Evolutionary conservation across 73 alveolate species (phyloP), one percentile per base, ranked within the genome.

Genomic region (Symbiodinium natans): DNA sequence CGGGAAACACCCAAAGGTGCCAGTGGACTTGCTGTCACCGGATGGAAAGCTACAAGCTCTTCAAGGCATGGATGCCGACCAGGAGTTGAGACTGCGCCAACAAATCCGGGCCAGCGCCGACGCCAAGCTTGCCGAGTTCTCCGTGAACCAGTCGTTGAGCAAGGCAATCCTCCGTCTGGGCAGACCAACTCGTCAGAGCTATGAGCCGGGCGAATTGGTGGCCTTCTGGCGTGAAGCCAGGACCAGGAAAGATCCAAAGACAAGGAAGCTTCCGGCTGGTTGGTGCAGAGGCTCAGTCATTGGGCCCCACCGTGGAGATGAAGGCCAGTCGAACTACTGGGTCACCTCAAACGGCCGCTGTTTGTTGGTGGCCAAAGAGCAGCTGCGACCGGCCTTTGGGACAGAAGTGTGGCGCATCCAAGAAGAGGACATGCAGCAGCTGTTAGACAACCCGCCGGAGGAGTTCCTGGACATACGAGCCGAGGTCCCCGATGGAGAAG

Each of bases 191-290:
- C n/a, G n/a, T n/a, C 68, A 52, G 0, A 1, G 2, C 68, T 52
- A 52, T 27, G 68, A 52, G 68, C 29, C 68, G 29, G 68, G 41
- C 21, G 27, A 10, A 13, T 21, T 86, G 63, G 40, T 77, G 63
- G n/a, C 93, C 93, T 36, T 77, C 41, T 86, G 93, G 93, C 19
- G 93, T 0, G 52, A 54, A 82, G 83, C 38, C 83, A 86, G 52
- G 83, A 86, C 8, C 41, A 34, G 41, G n/a, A 89, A 89, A 38
- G 86, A 86, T 39, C n/a, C n/a, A n/a, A n/a, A n/a, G n/a, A n/a
- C n/a, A n/a, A 86, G 34, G 41, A 1, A 36, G 8, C 52, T 63
- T 25, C 48, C 74, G 23, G 87, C 95, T 0, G 87, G 95, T 1
- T 89, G 86, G 95, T 40, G 10, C n/a, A 29, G 87, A 2, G 95